phyloP scores from a whole-genome alignment of 2,329 filamentous ascomycete genomes.

The Thermothelomyces thermophilus region DNA sequence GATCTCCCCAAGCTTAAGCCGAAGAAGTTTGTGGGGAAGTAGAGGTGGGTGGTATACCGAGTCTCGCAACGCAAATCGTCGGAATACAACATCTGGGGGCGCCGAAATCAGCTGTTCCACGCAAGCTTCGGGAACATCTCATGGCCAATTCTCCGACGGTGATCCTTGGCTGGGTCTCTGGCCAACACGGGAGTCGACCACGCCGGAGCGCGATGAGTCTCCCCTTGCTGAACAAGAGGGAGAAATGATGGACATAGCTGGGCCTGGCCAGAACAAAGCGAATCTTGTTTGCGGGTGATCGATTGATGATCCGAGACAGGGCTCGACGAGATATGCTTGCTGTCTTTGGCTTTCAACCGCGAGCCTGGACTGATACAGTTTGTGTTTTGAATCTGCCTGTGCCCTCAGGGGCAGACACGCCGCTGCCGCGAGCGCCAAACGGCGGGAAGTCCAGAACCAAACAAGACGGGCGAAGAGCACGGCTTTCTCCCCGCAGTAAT shows the following conservation, averaged over 20 bases:
- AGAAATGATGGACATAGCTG: background rate
- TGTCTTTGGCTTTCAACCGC: constrained; percentile 7
- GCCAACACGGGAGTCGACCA: background rate
- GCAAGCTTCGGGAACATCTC: background rate
- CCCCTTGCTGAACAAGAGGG: background rate
- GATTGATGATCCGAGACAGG: background rate
- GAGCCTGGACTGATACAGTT: constrained; percentile 22
- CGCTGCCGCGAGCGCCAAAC: constrained; percentile 17
- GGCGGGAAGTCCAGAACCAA: constrained; percentile 16
- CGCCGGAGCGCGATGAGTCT: background rate
- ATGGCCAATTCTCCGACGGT: background rate
- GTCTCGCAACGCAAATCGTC: constrained; percentile 12
- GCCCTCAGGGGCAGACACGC: constrained; percentile 22
- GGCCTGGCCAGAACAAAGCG: too few species aligned
- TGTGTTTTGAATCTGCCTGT: constrained; percentile 23
- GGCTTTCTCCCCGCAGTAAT: constrained; percentile 23
- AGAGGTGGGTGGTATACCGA: constrained; percentile 20
- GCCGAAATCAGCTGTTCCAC: background rate
- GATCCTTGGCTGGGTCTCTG: background rate
- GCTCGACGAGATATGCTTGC: background rate
- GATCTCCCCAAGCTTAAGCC: constrained; percentile 20
- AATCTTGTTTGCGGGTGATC: too few species aligned
- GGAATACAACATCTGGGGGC: constrained; percentile 9
- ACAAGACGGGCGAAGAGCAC: constrained; percentile 15
- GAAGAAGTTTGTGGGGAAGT: constrained; percentile 20